A percentile compares a stretch with the other conserved stretches of the same genome.
Conservation (phyloP, 73 alveolate species). For the Strombidium stylifer region DNA sequence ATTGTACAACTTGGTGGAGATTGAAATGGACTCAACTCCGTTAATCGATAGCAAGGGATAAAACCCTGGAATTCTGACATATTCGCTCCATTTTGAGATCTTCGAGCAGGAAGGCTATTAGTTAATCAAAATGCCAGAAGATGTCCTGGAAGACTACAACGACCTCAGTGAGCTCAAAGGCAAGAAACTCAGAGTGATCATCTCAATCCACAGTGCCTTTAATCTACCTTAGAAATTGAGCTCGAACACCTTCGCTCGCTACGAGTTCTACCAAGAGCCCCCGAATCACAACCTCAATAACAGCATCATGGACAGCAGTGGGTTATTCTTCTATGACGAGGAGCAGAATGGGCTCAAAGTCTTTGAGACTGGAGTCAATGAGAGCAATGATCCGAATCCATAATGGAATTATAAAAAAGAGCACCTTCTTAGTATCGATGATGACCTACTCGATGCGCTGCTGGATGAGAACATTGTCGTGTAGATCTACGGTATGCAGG, state of each 20-base stretch:
- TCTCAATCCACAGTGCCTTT: conserved; percentile 24
- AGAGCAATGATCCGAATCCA: conserved; percentile 40
- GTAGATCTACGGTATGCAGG: too few relatives aligned
- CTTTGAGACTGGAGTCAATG: conserved; percentile 33
- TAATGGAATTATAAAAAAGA: conserved; percentile 25
- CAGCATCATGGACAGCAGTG: conserved; percentile 35
- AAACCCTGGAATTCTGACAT: conserved; percentile 31
- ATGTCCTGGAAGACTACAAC: too few relatives aligned
- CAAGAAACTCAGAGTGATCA: conserved; percentile 16
- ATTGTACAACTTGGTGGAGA: conserved; percentile 31
- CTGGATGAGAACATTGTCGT: too few relatives aligned
- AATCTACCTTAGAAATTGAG: conserved; percentile 50
- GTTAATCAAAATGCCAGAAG: conserved; percentile 8
- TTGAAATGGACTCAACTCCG: conserved; percentile 41
- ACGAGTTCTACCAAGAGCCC: too few relatives aligned
- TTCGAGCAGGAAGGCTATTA: conserved; percentile 25
- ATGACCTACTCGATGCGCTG: too few relatives aligned
- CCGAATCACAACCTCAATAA: too few relatives aligned
- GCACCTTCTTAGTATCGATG: conserved; percentile 31
- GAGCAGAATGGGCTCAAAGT: conserved; percentile 24
- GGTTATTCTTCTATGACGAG: conserved; percentile 45
- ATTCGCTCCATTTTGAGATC: conserved; percentile 33
- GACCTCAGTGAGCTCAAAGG: conserved; percentile 47
- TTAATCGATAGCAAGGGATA: conserved; percentile 57
- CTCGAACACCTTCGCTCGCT: too few relatives aligned